These are phyloP conservation scores for Xylariaceae sp. DNA, from an alignment of 2,329 filamentous ascomycete species.

Conservation along the genomic window DNA sequence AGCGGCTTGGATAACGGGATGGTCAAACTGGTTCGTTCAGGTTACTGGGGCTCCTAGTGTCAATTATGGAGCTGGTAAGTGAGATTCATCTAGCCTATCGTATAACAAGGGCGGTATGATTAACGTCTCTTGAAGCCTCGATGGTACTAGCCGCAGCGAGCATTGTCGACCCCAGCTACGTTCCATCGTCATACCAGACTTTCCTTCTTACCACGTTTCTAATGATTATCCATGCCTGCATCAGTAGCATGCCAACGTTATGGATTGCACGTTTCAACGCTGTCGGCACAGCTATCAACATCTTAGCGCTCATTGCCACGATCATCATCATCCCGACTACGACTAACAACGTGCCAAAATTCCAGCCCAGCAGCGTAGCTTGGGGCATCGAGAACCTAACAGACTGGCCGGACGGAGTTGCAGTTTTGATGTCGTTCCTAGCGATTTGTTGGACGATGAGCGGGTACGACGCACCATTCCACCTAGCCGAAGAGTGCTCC, in stretches of 20 bases:
- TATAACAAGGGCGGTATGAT: neutral
- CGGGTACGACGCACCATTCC: conserved; percentile 56
- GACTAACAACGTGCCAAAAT: conserved; percentile 58
- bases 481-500: conserved; percentile 77
- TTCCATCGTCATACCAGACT: conserved; percentile 69
- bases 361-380: conserved; percentile 59
- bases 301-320: conserved; percentile 69
- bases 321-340: conserved; percentile 72
- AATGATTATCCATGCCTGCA: conserved; percentile 70
- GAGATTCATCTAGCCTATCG: neutral
- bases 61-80: conserved; percentile 43
- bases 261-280: conserved; percentile 76
- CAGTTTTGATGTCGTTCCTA: conserved; percentile 72
- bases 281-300: conserved; percentile 73
- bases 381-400: conserved; percentile 70
- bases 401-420: conserved; percentile 70
- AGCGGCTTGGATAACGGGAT: conserved; percentile 44
- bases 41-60: conserved; percentile 44
- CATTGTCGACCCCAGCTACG: conserved; percentile 70
- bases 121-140: conserved; percentile 49
- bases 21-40: conserved; percentile 45
- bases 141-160: conserved; percentile 76
- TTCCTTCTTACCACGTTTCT: conserved; percentile 72
- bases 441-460: conserved; percentile 46
- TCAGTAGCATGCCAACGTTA: conserved; percentile 74